Percentiles rank a stretch among this genome's conserved stretches.
phyloP scores from a whole-genome alignment of 2,329 filamentous ascomycete species.

The Stemphylium vesicarium region DNA sequence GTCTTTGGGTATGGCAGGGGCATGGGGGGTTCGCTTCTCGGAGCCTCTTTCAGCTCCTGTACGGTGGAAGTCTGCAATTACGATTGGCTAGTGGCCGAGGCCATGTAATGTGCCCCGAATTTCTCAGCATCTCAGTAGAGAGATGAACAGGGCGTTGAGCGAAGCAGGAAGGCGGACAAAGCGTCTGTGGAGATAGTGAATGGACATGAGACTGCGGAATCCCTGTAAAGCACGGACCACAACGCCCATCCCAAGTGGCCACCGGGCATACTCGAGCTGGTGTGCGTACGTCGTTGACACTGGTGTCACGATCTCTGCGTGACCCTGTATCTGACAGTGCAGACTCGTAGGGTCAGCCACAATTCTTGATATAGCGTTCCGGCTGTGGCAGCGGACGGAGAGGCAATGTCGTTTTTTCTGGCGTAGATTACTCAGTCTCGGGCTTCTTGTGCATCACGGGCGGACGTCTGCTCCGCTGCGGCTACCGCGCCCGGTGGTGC shows the following conservation, averaged over 20 bases:
- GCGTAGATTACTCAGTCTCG: conserved; percentile 32
- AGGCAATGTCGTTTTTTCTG: conserved; percentile 27
- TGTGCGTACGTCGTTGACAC: conserved; percentile 24
- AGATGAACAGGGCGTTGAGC: conserved; percentile 11
- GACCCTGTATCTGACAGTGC: conserved; percentile 35
- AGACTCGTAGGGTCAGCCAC: conserved; percentile 34
- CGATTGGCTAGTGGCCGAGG: conserved; percentile 32
- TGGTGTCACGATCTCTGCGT: conserved; percentile 25
- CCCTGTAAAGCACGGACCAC: conserved; percentile 21
- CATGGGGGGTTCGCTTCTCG: conserved; percentile 35
- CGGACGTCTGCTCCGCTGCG: conserved; percentile 13
- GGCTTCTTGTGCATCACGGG: conserved; percentile 15
- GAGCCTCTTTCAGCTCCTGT: conserved; percentile 42
- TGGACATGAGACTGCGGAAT: conserved; percentile 8
- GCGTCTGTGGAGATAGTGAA: conserved; percentile 8
- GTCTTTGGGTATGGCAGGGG: conserved; percentile 36
- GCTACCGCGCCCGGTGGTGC: conserved; percentile 16
- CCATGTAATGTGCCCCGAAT: conserved; percentile 28
- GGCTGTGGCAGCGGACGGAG: conserved; percentile 17
- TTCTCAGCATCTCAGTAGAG: conserved; percentile 21
- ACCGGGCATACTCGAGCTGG: conserved; percentile 18
- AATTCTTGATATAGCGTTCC: conserved; percentile 30
- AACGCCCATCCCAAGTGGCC: conserved; percentile 20
- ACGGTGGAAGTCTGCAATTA: conserved; percentile 21
- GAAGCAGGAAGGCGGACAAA: conserved; percentile 12